Conservation (phyloP, 306 rosid genomes). For the Rosa rugosa region DNA sequence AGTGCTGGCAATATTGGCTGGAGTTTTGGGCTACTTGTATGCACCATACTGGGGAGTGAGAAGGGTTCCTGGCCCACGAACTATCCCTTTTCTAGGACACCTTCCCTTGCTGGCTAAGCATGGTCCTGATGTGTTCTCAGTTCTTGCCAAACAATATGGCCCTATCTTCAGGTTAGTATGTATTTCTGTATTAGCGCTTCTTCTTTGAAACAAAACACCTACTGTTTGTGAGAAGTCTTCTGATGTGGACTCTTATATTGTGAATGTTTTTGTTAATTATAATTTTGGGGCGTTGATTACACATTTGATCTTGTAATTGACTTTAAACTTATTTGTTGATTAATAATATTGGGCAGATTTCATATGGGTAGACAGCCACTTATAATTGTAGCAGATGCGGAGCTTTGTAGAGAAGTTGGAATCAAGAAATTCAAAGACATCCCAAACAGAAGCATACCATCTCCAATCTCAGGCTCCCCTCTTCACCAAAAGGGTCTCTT, state of each 20-base stretch:
- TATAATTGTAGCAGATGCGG: constrained; percentile 80
- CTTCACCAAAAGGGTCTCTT: constrained; percentile 94
- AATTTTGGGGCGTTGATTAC: background rate
- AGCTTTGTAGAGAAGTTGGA: constrained; percentile 85
- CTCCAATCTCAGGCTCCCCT: constrained; percentile 88
- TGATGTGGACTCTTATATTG: background rate
- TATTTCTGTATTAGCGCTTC: background rate
- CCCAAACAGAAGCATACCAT: constrained; percentile 80
- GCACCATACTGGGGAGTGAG: constrained; percentile 80
- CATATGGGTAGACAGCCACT: constrained; percentile 94
- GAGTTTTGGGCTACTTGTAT: constrained; percentile 52
- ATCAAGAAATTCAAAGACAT: constrained; percentile 77
- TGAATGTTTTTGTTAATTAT: background rate
- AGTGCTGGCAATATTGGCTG: constrained; percentile 41
- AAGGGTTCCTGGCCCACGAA: constrained; percentile 87
- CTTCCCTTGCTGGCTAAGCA: constrained; percentile 81
- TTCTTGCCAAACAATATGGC: constrained; percentile 84
- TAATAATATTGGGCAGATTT: constrained; percentile 50
- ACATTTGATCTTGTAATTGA: background rate
- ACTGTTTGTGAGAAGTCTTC: background rate
- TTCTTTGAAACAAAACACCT: background rate
- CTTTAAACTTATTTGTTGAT: background rate
- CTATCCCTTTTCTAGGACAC: constrained; percentile 77
- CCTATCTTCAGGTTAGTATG: constrained; percentile 82
- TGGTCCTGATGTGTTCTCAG: constrained; percentile 87